phyloP scores from a whole-genome alignment of 768 basidiomycete genomes.

The Boletus vermiculosoides region DNA sequence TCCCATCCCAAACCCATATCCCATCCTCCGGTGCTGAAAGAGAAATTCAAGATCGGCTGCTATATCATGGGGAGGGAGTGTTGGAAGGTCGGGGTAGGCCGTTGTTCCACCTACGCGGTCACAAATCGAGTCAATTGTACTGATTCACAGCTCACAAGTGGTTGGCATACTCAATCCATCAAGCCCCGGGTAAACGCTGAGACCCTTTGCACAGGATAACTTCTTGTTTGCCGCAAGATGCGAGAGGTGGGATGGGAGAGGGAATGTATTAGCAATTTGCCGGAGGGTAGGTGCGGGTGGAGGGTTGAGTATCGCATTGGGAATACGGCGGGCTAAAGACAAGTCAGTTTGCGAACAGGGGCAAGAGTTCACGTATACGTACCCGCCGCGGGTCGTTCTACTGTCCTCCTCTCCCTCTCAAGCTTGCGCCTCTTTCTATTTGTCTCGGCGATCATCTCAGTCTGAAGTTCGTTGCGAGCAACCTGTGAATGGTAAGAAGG shows the following conservation, averaged over 20 bases:
- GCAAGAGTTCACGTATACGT: slow-evolving; percentile 24
- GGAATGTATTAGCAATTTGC: slow-evolving; percentile 62
- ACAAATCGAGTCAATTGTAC: slow-evolving; percentile 13
- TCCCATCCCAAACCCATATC: slow-evolving; percentile 26
- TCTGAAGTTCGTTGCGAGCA: slow-evolving; percentile 76
- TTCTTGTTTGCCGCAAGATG: slow-evolving; percentile 23
- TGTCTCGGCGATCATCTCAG: slow-evolving; percentile 85
- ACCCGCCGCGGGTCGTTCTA: slow-evolving; percentile 79
- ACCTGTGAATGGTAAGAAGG: slow-evolving; percentile 41
- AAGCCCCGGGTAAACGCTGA: slow-evolving; percentile 18
- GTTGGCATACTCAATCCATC: slow-evolving; percentile 19
- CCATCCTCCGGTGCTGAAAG: slow-evolving; percentile 40
- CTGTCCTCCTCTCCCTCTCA: slow-evolving; percentile 78
- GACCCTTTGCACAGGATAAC: slow-evolving; percentile 17
- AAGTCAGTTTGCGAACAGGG: slow-evolving; percentile 4
- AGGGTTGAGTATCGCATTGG: slow-evolving; percentile 48
- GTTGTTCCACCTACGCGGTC: slow-evolving; percentile 43
- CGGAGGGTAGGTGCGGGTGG: slow-evolving; percentile 61
- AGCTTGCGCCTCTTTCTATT: slow-evolving; percentile 82
- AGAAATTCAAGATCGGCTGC: slow-evolving; percentile 55
- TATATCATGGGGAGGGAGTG: slow-evolving; percentile 49
- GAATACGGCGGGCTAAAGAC: slow-evolving; percentile 55
- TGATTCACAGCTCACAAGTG: slow-evolving; percentile 4
- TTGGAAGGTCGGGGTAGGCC: slow-evolving; percentile 33
- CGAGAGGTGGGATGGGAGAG: slow-evolving; percentile 38